Evolutionary conservation across 306 rosid species (phyloP).

Genomic region (Astragalus membranaceus): DNA sequence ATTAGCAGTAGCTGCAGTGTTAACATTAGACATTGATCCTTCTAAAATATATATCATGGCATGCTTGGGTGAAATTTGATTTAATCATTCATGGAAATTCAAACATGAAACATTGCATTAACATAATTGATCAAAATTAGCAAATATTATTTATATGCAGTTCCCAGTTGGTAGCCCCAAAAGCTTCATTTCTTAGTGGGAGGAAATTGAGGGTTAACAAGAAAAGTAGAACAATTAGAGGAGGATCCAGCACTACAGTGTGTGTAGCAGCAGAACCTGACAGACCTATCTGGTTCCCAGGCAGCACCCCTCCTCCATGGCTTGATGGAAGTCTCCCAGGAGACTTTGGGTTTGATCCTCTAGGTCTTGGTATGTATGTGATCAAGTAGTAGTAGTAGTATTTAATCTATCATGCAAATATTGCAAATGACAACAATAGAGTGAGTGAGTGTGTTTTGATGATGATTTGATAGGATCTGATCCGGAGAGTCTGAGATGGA

Average conservation of each 20-base stretch:
- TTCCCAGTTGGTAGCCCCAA: slow-evolving; percentile 25
- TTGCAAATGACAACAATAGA: neutral
- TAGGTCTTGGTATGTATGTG: slow-evolving; percentile 23
- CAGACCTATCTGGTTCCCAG: slow-evolving; percentile 35
- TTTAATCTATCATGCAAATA: too few relatives aligned
- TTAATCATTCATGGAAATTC: neutral
- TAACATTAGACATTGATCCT: too few relatives aligned
- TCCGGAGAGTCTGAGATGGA: slow-evolving; percentile 26
- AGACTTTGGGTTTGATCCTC: slow-evolving; percentile 41
- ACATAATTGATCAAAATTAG: neutral
- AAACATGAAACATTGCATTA: neutral
- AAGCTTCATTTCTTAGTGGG: slow-evolving; percentile 26
- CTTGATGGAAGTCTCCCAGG: slow-evolving; percentile 40
- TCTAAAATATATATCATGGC: too few relatives aligned
- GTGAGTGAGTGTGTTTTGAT: neutral
- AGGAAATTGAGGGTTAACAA: slow-evolving; percentile 25
- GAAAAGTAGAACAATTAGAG: slow-evolving; percentile 13
- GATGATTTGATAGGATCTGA: slow-evolving; percentile 13
- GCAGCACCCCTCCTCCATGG: slow-evolving; percentile 38
- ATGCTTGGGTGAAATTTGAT: neutral
- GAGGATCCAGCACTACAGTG: slow-evolving; percentile 24
- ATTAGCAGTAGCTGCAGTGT: too few relatives aligned
- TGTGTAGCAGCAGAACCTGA: slow-evolving; percentile 33
- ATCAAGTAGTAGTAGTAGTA: too few relatives aligned
- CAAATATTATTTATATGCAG: slow-evolving; percentile 4